Evolutionary conservation across 805 yeast genomes (phyloP).

Genomic region (Ogataea angusta): DNA sequence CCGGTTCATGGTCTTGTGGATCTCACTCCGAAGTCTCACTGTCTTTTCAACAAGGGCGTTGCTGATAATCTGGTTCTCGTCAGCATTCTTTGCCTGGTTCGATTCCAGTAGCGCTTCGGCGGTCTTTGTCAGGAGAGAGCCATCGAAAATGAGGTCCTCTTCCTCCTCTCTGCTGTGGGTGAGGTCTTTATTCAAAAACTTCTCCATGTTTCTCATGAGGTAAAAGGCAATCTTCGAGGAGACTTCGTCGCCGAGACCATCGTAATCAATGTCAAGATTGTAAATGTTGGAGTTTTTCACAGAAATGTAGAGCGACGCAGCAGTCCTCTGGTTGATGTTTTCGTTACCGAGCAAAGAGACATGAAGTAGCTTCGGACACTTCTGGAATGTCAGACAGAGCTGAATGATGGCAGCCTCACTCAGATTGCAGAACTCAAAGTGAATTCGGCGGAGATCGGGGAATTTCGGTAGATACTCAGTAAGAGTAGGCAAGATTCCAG

Average conservation of each 20-base stretch:
- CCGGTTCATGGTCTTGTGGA: conserved; percentile 50
- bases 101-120: conserved; percentile 61
- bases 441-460: conserved; percentile 46
- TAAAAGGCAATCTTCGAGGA: conserved; percentile 54
- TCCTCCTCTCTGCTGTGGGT: conserved; percentile 24
- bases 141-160: conserved; percentile 73
- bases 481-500: conserved; percentile 45
- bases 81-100: conserved; percentile 30
- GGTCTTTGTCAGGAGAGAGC: conserved; percentile 67
- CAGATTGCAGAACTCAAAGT: conserved; percentile 52
- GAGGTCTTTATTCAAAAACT: conserved; percentile 35
- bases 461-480: conserved; percentile 44
- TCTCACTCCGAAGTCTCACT: conserved; percentile 44
- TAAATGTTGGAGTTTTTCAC: conserved; percentile 47
- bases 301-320: conserved; percentile 49
- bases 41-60: conserved; percentile 52
- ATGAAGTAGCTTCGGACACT: conserved; percentile 46
- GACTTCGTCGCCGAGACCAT: conserved; percentile 47
- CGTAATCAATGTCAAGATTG: conserved; percentile 53
- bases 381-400: conserved; percentile 45
- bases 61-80: conserved; percentile 42
- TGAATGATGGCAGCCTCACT: conserved; percentile 46
- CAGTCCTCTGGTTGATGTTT: conserved; percentile 40
- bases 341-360: conserved; percentile 54
- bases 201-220: conserved; percentile 56